Conservation (phyloP, 2,329 filamentous ascomycete genomes). For the Hypoxylon sp. region DNA sequence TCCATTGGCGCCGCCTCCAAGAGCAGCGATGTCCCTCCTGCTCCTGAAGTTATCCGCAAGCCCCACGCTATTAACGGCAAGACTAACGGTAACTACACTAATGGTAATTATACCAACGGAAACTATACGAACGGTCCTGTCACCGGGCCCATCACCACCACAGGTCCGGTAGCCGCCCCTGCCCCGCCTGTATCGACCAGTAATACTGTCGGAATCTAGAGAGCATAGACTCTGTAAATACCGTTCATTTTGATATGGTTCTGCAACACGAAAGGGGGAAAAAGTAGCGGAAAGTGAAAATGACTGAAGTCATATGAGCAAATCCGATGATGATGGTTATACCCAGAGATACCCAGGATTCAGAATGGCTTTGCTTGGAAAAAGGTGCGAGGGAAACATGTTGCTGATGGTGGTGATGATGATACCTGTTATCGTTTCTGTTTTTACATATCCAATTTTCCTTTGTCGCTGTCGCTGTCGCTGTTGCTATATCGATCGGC, state of each 20-base stretch:
- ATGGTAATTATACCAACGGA: slow-evolving; percentile 37
- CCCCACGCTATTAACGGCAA: slow-evolving; percentile 50
- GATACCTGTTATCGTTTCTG: slow-evolving; percentile 31
- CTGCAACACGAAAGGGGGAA: background rate
- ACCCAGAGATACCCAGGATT: slow-evolving; percentile 41
- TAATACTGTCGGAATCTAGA: slow-evolving; percentile 41
- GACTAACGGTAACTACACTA: slow-evolving; percentile 36
- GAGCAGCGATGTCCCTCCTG: slow-evolving; percentile 78
- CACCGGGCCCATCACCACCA: slow-evolving; percentile 26
- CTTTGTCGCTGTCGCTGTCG: slow-evolving; percentile 20
- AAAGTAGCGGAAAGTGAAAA: background rate
- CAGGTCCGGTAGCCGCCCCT: background rate
- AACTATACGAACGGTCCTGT: slow-evolving; percentile 8
- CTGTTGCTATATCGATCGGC: slow-evolving; percentile 17
- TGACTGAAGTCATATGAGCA: slow-evolving; percentile 12
- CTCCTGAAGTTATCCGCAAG: slow-evolving; percentile 67
- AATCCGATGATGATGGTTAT: slow-evolving; percentile 31
- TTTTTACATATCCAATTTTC: slow-evolving; percentile 25
- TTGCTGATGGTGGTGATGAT: slow-evolving; percentile 26
- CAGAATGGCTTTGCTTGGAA: slow-evolving; percentile 37
- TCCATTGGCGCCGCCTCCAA: slow-evolving; percentile 83
- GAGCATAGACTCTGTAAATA: slow-evolving; percentile 9
- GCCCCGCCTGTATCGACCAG: slow-evolving; percentile 13
- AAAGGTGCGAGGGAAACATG: slow-evolving; percentile 5
- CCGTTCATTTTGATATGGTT: background rate